Evolutionary conservation across 306 rosid species (phyloP).

Genomic region (Trifolium dubium): DNA sequence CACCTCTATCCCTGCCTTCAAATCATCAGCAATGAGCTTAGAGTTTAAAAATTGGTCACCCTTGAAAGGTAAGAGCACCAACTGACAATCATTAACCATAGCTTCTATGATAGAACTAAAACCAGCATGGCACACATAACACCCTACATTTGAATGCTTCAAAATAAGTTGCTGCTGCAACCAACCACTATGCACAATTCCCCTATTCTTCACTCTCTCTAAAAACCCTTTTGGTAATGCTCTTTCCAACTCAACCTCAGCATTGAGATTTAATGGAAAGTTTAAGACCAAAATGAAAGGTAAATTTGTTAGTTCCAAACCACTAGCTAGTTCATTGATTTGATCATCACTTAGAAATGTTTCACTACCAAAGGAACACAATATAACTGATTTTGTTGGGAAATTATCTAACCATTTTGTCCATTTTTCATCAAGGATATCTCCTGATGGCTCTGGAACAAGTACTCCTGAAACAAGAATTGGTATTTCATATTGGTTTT

Average conservation of each 20-base stretch:
- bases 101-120: conserved; percentile 61
- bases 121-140: conserved; percentile 52
- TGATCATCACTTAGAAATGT: conserved; percentile 51
- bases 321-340: conserved; percentile 48
- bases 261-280: conserved; percentile 41
- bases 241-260: conserved; percentile 38
- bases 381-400: conserved; percentile 39
- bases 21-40: conserved; percentile 45
- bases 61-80: conserved; percentile 55
- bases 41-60: conserved; percentile 61
- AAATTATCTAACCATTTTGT: conserved; percentile 46
- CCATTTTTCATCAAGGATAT: conserved; percentile 46
- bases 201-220: conserved; percentile 54
- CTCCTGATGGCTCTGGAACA: conserved; percentile 48
- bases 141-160: conserved; percentile 46
- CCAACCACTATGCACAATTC: conserved; percentile 58
- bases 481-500: conserved; percentile 31
- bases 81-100: conserved; percentile 48
- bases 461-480: conserved; percentile 51
- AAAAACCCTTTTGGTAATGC: conserved; percentile 46
- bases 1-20: conserved; percentile 52
- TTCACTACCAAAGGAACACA: conserved; percentile 65
- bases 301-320: conserved; percentile 48
- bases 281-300: conserved; percentile 58
- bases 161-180: conserved; percentile 54